Evolutionary conservation across 192 early-diverging fungal genomes (phyloP), one percentile per base, ranked within the genome.

Genomic region (Coemansia sp.): DNA sequence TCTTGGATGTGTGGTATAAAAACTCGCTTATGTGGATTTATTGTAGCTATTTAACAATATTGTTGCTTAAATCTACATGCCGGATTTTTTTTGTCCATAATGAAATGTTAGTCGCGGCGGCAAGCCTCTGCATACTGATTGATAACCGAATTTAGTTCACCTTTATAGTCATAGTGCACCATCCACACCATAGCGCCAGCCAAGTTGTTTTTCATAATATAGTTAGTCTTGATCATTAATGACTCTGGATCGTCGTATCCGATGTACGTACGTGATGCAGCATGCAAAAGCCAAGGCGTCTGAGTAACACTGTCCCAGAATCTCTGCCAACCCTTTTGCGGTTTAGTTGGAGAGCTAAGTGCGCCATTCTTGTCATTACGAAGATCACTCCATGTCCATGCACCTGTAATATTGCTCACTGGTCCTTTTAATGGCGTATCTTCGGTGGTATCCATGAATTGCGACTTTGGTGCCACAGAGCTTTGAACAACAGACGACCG

Each of bases 181-280:
- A 85, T 87, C 88, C 89, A 91, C 18, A 89, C 73, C 88, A 89
- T 88, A 18, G 84, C 75, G n/a, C 89, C 89, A 19, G 63, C 87
- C 22, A 92, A 68, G 5, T 78, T 78, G 6, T 32, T 60, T 31
- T 31, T 64, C 34, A 86, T 79, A 7, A 81, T 67, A 52, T 81
- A 71, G 56, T 85, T 67, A 0, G 85, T 78, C 68, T 90, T 90
- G 34, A 83, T 64, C n/a, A 66, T 62, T 28, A 92, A 60, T 16
- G 88, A 89, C 18, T 75, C 68, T 3, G 79, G 56, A 59, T 92
- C 88, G 59, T 90, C 88, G 62, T 90, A 92, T 6, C 88, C 87
- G 61, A 92, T 88, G 54, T 86, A 89, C 7, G 77, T 76, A 32
- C 70, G 82, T 16, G 82, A 88, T 2, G 48, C 58, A 22, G 76